phyloP scores from a whole-genome alignment of 2,329 filamentous ascomycete species.

The Ophioceras dolichostomum region DNA sequence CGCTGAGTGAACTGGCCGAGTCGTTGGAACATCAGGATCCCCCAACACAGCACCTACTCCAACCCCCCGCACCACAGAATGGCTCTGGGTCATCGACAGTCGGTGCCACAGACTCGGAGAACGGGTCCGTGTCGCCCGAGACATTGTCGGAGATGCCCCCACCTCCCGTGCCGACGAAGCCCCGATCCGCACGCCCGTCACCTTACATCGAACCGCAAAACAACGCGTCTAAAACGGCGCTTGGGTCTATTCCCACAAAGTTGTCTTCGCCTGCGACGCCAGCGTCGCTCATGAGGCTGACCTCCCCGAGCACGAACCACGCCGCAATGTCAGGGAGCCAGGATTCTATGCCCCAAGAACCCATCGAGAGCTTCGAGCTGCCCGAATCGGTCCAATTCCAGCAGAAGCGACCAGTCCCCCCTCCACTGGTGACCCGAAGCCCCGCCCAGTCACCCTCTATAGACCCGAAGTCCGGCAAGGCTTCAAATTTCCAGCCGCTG shows the following conservation, averaged over 20 bases:
- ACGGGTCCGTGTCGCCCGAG: constrained; percentile 53
- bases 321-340: constrained; percentile 17
- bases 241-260: constrained; percentile 19
- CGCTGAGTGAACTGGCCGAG: constrained; percentile 37
- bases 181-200: constrained; percentile 52
- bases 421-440: constrained; percentile 38
- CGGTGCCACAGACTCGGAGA: constrained; percentile 44
- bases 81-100: constrained; percentile 18
- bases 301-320: constrained; percentile 37
- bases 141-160: constrained; percentile 54
- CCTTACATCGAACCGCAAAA: constrained; percentile 52
- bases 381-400: constrained; percentile 55
- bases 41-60: constrained; percentile 17
- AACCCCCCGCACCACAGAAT: constrained; percentile 10
- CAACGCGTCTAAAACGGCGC: constrained; percentile 11
- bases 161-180: constrained; percentile 48
- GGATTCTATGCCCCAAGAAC: constrained; percentile 32
- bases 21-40: constrained; percentile 26
- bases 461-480: constrained; percentile 33
- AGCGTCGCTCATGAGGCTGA: constrained; percentile 74
- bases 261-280: constrained; percentile 62
- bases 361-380: constrained; percentile 49
- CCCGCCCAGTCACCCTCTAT: constrained; percentile 25
- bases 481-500: constrained; percentile 33
- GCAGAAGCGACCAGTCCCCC: constrained; percentile 28